Conservation (phyloP, 257 asterid species). For the Solanum commersonii region DNA sequence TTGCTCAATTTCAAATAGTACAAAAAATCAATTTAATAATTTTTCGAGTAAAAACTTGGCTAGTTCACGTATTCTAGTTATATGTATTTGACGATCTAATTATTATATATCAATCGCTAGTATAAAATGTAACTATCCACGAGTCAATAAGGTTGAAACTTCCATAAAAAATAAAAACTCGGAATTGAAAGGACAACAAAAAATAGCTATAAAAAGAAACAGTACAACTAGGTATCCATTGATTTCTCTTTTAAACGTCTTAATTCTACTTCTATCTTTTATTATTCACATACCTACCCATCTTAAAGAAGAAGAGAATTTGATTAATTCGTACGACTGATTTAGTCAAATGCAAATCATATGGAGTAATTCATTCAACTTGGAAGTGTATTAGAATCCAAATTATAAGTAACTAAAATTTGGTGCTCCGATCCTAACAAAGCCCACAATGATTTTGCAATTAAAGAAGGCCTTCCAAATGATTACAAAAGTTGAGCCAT, state of each 20-base stretch:
- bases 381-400: not conserved
- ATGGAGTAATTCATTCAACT: not conserved
- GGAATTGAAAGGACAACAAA: not conserved
- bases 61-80: too few species aligned
- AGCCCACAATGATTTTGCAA: not conserved
- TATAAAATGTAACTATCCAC: not conserved
- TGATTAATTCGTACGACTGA: not conserved
- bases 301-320: not conserved
- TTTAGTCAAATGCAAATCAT: not conserved
- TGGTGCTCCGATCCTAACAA: slow-evolving; percentile 1
- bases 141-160: not conserved
- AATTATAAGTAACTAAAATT: not conserved
- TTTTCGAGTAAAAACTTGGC: too few species aligned
- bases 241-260: not conserved
- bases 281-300: not conserved
- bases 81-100: not conserved
- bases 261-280: not conserved
- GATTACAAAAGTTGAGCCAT: not conserved
- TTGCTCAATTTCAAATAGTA: not conserved
- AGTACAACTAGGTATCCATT: too few species aligned
- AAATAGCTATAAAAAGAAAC: not conserved
- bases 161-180: not conserved
- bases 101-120: not conserved
- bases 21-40: too few species aligned
- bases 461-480: not conserved